phyloP scores from a whole-genome alignment of 1,284 basidiomycete species.

The Moniliophthora roreri region DNA sequence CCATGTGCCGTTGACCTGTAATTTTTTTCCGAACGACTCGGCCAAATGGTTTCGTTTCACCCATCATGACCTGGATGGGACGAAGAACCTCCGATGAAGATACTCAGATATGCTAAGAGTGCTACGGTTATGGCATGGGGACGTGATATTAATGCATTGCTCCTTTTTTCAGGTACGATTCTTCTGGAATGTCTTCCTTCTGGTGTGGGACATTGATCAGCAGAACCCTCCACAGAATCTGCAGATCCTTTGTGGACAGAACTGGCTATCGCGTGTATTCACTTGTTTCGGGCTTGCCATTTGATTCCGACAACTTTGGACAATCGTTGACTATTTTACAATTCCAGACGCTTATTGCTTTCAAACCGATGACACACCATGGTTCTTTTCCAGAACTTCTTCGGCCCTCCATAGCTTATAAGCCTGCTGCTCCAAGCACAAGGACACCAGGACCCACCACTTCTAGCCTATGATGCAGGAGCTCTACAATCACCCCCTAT shows the following conservation, averaged over 20 bases:
- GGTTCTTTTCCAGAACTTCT: neutral
- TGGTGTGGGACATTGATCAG: neutral
- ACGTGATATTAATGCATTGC: neutral
- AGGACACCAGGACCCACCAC: constrained; percentile 6
- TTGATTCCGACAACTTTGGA: too few relatives aligned
- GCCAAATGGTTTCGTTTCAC: neutral
- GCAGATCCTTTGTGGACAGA: constrained; percentile 1
- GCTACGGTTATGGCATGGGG: constrained; percentile 5
- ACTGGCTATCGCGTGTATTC: too few relatives aligned
- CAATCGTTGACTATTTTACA: too few relatives aligned
- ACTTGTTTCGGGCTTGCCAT: too few relatives aligned
- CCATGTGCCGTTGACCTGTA: constrained; percentile 1
- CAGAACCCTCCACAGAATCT: constrained; percentile 3
- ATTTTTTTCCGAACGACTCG: neutral
- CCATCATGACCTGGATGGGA: constrained; percentile 3
- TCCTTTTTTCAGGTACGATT: neutral
- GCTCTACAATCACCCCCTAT: constrained; percentile 45
- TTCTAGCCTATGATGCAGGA: constrained; percentile 33
- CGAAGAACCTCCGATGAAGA: constrained; percentile 1
- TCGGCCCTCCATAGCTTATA: neutral
- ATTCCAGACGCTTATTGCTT: neutral
- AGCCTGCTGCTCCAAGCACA: neutral
- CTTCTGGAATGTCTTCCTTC: constrained; percentile 6
- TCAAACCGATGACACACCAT: neutral
- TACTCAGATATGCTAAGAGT: neutral